A percentile compares a stretch with the other conserved stretches of the same genome.
Conservation (phyloP, 192 early-diverging fungal genomes). For the Globomyces pollinis-pini region DNA sequence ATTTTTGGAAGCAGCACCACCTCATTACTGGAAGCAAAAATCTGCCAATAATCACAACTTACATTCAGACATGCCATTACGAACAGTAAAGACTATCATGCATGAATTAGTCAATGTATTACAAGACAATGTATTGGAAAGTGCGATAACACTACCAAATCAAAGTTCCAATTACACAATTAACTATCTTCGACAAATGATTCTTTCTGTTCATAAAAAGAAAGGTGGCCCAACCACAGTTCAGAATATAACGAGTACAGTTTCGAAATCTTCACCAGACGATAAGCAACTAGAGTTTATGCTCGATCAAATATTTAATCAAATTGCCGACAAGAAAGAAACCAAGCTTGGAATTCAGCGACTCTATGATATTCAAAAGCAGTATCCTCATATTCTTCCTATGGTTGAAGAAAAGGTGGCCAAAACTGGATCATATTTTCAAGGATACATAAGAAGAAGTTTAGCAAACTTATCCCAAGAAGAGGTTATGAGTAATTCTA, state of each 20-base stretch:
- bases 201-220: slow-evolving; percentile 18
- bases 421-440: slow-evolving; percentile 61
- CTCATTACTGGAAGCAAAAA: slow-evolving; percentile 78
- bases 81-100: slow-evolving; percentile 89
- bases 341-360: slow-evolving; percentile 69
- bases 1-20: slow-evolving; percentile 76
- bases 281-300: slow-evolving; percentile 59
- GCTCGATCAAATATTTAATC: slow-evolving; percentile 61
- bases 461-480: slow-evolving; percentile 39
- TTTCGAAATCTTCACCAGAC: slow-evolving; percentile 12
- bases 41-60: slow-evolving; percentile 59
- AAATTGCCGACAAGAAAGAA: slow-evolving; percentile 59
- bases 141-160: slow-evolving; percentile 55
- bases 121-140: slow-evolving; percentile 52
- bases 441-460: slow-evolving; percentile 67
- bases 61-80: slow-evolving; percentile 85
- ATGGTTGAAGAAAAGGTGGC: slow-evolving; percentile 54
- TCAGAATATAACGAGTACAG: slow-evolving; percentile 5
- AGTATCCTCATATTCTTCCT: slow-evolving; percentile 54
- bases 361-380: slow-evolving; percentile 68
- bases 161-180: slow-evolving; percentile 45
- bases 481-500: slow-evolving; percentile 20
- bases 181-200: slow-evolving; percentile 32
- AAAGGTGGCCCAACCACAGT: background rate
- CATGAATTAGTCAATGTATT: slow-evolving; percentile 65